phyloP scores from a whole-genome alignment of 352 stramenopile genomes.

The Phytopythium litorale region DNA sequence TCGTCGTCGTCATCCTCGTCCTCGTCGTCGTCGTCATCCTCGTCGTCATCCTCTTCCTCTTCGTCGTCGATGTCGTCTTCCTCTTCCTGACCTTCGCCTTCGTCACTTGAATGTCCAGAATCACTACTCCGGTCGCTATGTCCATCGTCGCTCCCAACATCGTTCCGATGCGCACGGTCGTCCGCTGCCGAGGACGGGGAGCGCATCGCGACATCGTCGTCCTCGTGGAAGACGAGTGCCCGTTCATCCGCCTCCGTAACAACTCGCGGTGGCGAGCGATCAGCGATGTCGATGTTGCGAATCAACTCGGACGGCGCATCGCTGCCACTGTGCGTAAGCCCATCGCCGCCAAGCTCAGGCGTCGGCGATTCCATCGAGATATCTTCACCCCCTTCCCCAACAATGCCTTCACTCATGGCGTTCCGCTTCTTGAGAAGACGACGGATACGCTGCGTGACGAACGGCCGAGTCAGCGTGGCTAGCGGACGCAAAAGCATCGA shows the following conservation, averaged over 20 bases:
- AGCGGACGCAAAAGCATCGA: slow-evolving; percentile 79
- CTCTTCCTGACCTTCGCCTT: slow-evolving; percentile 39
- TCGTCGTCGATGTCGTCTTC: slow-evolving; percentile 18
- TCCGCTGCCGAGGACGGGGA: slow-evolving; percentile 39
- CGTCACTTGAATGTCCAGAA: slow-evolving; percentile 49
- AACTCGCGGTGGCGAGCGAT: neutral
- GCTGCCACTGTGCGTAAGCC: neutral
- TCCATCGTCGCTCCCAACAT: slow-evolving; percentile 48
- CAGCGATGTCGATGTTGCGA: slow-evolving; percentile 4
- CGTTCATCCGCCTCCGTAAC: neutral
- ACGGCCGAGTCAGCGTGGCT: slow-evolving; percentile 73
- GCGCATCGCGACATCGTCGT: slow-evolving; percentile 66
- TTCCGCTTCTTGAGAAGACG: slow-evolving; percentile 64
- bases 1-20: slow-evolving; percentile 62
- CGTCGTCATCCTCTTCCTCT: slow-evolving; percentile 33
- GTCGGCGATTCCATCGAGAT: neutral
- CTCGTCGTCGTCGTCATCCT: slow-evolving; percentile 61
- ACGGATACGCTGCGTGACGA: slow-evolving; percentile 69
- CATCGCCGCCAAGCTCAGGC: neutral
- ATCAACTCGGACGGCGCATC: slow-evolving; percentile 2
- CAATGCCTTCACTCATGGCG: neutral
- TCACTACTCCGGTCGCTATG: slow-evolving; percentile 58
- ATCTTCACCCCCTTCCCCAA: neutral
- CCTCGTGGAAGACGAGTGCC: slow-evolving; percentile 8
- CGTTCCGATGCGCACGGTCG: slow-evolving; percentile 60